Evolutionary conservation across 805 yeast species (phyloP).

Genomic region (Hanseniaspora nectarophila): DNA sequence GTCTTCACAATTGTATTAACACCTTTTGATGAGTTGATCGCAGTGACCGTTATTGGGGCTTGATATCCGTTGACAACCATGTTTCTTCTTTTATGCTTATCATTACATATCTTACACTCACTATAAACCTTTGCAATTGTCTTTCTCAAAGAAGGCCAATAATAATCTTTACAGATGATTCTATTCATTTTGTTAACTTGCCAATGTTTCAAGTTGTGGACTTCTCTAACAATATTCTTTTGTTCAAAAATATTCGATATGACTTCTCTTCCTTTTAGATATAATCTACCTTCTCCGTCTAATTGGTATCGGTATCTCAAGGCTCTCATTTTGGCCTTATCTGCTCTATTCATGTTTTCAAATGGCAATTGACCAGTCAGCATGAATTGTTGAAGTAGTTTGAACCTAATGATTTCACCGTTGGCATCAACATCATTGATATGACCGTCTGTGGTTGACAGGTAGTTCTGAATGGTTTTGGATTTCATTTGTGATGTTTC

Average conservation of each 20-base stretch:
- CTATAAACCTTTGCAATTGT: conserved; percentile 71
- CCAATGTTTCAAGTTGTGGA: conserved; percentile 60
- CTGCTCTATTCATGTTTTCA: conserved; percentile 65
- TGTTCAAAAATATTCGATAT: conserved; percentile 65
- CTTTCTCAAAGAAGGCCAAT: conserved; percentile 84
- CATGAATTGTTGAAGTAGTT: conserved; percentile 62
- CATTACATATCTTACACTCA: conserved; percentile 61
- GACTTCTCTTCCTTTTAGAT: conserved; percentile 74
- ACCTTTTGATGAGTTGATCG: not conserved
- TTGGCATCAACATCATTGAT: conserved; percentile 13
- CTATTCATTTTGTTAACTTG: conserved; percentile 86
- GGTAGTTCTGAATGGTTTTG: conserved; percentile 10
- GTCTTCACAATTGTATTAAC: not conserved
- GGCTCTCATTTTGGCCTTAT: conserved; percentile 75
- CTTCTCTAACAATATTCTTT: conserved; percentile 55
- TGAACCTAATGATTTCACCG: conserved; percentile 42
- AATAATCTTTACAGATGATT: conserved; percentile 62
- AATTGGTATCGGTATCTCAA: conserved; percentile 14
- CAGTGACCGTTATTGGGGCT: conserved; percentile 6
- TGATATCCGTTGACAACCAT: conserved; percentile 16
- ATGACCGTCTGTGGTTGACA: conserved; percentile 13
- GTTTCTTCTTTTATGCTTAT: conserved; percentile 27
- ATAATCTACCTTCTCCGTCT: conserved; percentile 53
- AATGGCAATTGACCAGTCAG: conserved; percentile 75
- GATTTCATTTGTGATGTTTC: not conserved